A percentile compares a stretch with the other conserved stretches of the same genome.
Evolutionary conservation across 148 eudicot species (phyloP).

Genomic region (Fagopyrum tataricum): DNA sequence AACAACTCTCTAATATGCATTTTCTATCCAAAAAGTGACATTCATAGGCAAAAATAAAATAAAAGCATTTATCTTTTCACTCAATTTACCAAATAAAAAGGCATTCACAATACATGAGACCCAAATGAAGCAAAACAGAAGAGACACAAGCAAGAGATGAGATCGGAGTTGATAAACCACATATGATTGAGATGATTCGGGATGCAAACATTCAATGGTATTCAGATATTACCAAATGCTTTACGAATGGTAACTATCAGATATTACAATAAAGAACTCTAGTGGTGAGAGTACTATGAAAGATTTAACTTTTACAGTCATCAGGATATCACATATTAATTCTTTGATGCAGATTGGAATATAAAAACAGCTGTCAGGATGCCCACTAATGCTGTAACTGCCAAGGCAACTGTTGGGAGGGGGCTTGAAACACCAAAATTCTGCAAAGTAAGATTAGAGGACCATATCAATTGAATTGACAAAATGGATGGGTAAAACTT

Average conservation of each 20-base stretch:
- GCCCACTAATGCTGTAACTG: conserved; percentile 73
- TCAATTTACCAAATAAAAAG: background rate
- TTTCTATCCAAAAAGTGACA: background rate
- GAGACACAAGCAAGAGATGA: background rate
- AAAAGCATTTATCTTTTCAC: background rate
- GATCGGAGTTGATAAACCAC: background rate
- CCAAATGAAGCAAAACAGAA: background rate
- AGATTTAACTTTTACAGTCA: conserved; percentile 15
- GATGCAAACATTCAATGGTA: background rate
- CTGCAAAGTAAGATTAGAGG: conserved; percentile 34
- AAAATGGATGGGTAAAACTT: background rate
- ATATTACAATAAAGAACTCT: conserved; percentile 17
- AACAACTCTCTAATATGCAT: background rate
- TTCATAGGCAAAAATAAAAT: background rate
- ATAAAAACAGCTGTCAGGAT: conserved; percentile 81
- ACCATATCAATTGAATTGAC: background rate
- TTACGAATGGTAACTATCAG: background rate
- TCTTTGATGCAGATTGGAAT: conserved; percentile 85
- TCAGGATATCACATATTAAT: conserved; percentile 25
- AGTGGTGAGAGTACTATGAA: conserved; percentile 15
- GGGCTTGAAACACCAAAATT: conserved; percentile 82
- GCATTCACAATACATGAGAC: background rate
- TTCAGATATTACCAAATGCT: background rate
- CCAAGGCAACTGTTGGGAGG: conserved; percentile 89
- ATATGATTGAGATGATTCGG: background rate